Percentiles rank a stretch among this genome's conserved stretches.
phyloP scores from a whole-genome alignment of 2,329 filamentous ascomycete species.

The Calycina herbarum region DNA sequence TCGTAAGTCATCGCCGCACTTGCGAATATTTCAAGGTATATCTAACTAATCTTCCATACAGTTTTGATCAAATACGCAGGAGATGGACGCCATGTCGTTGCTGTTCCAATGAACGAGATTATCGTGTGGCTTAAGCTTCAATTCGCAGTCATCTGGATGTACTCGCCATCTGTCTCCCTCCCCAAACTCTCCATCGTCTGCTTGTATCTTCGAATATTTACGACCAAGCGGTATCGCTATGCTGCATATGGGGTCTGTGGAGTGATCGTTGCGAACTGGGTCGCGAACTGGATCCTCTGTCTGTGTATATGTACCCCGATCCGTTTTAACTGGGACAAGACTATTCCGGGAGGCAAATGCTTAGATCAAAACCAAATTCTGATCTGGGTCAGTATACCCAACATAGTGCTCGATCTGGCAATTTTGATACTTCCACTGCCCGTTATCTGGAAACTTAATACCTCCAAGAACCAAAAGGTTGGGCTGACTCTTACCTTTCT shows the following conservation, averaged over 20 bases:
- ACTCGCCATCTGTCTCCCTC: slow-evolving; percentile 15
- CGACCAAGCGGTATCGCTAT: slow-evolving; percentile 16
- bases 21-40: neutral
- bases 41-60: neutral
- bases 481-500: neutral
- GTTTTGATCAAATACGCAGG: slow-evolving; percentile 5
- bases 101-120: neutral
- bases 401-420: neutral
- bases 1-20: neutral
- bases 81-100: neutral
- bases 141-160: neutral
- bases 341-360: slow-evolving; percentile 13
- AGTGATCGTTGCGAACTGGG: slow-evolving; percentile 11
- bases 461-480: neutral
- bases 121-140: neutral
- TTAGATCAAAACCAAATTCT: neutral
- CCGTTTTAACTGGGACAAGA: slow-evolving; percentile 21
- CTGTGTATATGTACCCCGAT: slow-evolving; percentile 23
- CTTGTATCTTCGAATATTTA: slow-evolving; percentile 24
- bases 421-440: neutral
- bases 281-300: slow-evolving; percentile 14
- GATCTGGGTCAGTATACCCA: neutral
- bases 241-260: slow-evolving; percentile 14
- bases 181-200: slow-evolving; percentile 23
- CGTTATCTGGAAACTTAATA: neutral